Percentiles rank a stretch among this genome's conserved stretches.
Conservation (phyloP, 2,329 filamentous ascomycete genomes). For the Sordariomycetes sp. region DNA sequence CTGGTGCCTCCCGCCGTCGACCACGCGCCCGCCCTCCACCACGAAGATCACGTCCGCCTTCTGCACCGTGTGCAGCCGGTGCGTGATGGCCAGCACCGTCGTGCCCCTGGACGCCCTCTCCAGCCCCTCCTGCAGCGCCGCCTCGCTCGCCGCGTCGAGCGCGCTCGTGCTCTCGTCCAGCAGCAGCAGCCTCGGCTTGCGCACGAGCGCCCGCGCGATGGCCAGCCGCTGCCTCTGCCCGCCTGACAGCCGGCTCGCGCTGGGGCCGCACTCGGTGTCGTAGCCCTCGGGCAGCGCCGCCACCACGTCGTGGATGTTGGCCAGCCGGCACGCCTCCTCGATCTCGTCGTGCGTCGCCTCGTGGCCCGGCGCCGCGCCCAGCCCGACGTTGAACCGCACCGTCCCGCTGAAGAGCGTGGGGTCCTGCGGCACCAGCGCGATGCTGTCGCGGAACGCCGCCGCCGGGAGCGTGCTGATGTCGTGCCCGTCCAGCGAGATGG, state of each 20-base stretch:
- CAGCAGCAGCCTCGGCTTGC: slow-evolving; percentile 61
- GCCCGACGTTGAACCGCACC: slow-evolving; percentile 42
- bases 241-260: slow-evolving; percentile 63
- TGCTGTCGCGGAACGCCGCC: slow-evolving; percentile 35
- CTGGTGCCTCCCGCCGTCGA: slow-evolving; percentile 7
- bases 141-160: slow-evolving; percentile 61
- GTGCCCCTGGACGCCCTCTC: slow-evolving; percentile 43
- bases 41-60: slow-evolving; percentile 49
- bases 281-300: slow-evolving; percentile 52
- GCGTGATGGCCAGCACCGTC: slow-evolving; percentile 48
- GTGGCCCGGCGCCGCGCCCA: slow-evolving; percentile 42
- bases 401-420: slow-evolving; percentile 46
- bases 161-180: slow-evolving; percentile 76
- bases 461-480: slow-evolving; percentile 31
- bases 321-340: slow-evolving; percentile 53
- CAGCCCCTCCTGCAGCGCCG: slow-evolving; percentile 55
- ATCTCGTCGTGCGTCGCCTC: slow-evolving; percentile 50
- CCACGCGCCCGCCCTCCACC: slow-evolving; percentile 39
- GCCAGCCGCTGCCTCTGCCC: slow-evolving; percentile 71
- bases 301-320: slow-evolving; percentile 63
- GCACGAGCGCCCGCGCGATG: slow-evolving; percentile 66
- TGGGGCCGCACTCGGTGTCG: slow-evolving; percentile 57
- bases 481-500: slow-evolving; percentile 30
- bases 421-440: slow-evolving; percentile 48
- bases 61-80: slow-evolving; percentile 44